Percentiles rank a stretch among this genome's conserved stretches.
Evolutionary conservation across 805 yeast species (phyloP).

Genomic region (Wickerhamomyces chambardii): DNA sequence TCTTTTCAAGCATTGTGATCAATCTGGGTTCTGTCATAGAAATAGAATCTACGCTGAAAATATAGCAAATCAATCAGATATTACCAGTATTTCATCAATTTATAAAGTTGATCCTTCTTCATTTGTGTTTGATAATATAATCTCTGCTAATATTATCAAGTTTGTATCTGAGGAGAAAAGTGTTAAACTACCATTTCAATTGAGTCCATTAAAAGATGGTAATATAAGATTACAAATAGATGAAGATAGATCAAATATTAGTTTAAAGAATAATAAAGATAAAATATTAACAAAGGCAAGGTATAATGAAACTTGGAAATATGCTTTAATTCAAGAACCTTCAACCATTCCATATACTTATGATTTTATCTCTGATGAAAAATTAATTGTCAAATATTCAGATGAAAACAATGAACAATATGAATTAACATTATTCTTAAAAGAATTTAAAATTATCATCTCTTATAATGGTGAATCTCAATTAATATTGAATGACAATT

Average conservation of each 20-base stretch:
- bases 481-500: conserved; percentile 57
- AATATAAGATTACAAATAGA: conserved; percentile 56
- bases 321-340: conserved; percentile 40
- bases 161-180: conserved; percentile 26
- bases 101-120: conserved; percentile 27
- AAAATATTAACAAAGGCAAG: conserved; percentile 33
- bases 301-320: conserved; percentile 48
- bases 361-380: conserved; percentile 7
- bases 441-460: conserved; percentile 44
- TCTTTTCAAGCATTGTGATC: conserved; percentile 68
- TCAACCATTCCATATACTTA: conserved; percentile 1
- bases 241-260: conserved; percentile 36
- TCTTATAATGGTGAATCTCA: conserved; percentile 34
- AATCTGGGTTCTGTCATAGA: conserved; percentile 79
- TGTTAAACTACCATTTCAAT: conserved; percentile 43
- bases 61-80: conserved; percentile 16
- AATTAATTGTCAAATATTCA: conserved; percentile 5
- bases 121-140: conserved; percentile 18
- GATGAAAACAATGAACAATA: conserved; percentile 27
- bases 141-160: conserved; percentile 42
- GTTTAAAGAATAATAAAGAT: conserved; percentile 13
- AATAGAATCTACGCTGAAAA: conserved; percentile 57
- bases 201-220: conserved; percentile 47
- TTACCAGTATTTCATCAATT: conserved; percentile 3
- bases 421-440: conserved; percentile 30